Evolutionary conservation across 2,329 filamentous ascomycete species (phyloP).

Genomic region (Trichoderma hamatum): DNA sequence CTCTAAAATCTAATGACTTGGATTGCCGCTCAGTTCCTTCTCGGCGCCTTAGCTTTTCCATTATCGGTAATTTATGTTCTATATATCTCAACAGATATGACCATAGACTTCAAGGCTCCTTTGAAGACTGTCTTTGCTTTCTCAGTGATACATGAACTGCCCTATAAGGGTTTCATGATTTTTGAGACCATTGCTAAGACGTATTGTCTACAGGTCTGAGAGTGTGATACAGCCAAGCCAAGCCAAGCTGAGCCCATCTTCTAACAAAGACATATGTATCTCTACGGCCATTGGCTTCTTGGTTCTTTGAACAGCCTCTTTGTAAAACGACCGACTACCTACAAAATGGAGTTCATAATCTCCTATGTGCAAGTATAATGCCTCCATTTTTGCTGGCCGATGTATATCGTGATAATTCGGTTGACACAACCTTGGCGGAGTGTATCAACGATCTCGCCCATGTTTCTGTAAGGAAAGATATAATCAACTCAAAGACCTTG

Average conservation of each 20-base stretch:
- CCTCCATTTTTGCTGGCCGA: constrained; percentile 14
- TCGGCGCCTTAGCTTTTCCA: too few species aligned
- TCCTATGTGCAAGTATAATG: neutral
- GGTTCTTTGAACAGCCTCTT: neutral
- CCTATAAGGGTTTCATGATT: too few species aligned
- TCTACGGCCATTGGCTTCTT: constrained; percentile 1
- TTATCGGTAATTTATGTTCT: too few species aligned
- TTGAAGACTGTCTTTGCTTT: too few species aligned
- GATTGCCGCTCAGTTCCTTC: too few species aligned
- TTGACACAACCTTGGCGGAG: constrained; percentile 6
- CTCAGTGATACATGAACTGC: too few species aligned
- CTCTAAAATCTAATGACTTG: too few species aligned
- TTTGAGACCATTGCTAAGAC: too few species aligned
- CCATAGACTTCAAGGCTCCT: too few species aligned
- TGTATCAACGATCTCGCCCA: constrained; percentile 3
- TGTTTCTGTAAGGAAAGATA: neutral
- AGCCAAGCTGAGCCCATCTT: neutral
- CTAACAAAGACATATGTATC: neutral
- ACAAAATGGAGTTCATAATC: neutral
- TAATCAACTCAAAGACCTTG: neutral
- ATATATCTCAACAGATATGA: too few species aligned
- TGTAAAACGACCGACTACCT: neutral
- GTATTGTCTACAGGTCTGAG: too few species aligned
- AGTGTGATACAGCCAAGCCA: neutral
- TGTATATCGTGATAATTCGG: constrained; percentile 1